Evolutionary conservation across 1,139 yeast species (phyloP).

Genomic region (Debaryomycetaceae sp.): DNA sequence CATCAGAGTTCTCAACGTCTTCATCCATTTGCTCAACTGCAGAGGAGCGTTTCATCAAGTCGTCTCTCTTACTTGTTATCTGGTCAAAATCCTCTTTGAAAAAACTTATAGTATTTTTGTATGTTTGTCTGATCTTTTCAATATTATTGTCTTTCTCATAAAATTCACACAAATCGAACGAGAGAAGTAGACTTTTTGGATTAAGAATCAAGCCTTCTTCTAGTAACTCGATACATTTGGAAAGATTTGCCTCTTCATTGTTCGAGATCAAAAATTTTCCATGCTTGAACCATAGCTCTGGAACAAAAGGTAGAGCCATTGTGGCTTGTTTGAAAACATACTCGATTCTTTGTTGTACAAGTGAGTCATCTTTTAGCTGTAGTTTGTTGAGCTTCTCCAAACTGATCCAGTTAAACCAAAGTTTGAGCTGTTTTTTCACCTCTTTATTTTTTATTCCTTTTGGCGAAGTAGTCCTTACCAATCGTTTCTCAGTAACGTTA

Average conservation of each 20-base stretch:
- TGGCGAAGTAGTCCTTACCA: constrained; percentile 40
- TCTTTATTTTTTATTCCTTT: constrained; percentile 20
- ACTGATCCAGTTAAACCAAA: constrained; percentile 74
- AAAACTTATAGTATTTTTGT: constrained; percentile 44
- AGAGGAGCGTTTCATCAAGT: constrained; percentile 16
- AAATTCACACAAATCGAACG: constrained; percentile 66
- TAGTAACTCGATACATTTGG: constrained; percentile 40
- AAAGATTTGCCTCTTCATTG: constrained; percentile 35
- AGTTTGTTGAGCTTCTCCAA: constrained; percentile 77
- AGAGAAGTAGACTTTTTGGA: constrained; percentile 67
- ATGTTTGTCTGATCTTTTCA: constrained; percentile 51
- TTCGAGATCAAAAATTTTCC: constrained; percentile 27
- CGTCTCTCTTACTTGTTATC: constrained; percentile 20
- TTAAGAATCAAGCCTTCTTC: constrained; percentile 59
- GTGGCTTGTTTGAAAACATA: constrained; percentile 74
- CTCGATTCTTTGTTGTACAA: constrained; percentile 57
- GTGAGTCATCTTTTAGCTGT: constrained; percentile 48
- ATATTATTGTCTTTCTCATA: constrained; percentile 58
- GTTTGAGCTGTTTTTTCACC: constrained; percentile 38
- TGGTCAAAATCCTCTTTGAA: constrained; percentile 32
- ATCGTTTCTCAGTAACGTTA: constrained; percentile 45
- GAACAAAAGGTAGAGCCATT: constrained; percentile 64
- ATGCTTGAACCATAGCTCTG: constrained; percentile 84
- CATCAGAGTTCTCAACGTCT: constrained; percentile 14
- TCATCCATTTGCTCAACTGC: constrained; percentile 7